phyloP scores from a whole-genome alignment of 495 filamentous ascomycete species.

The Aspergillus ostianus region DNA sequence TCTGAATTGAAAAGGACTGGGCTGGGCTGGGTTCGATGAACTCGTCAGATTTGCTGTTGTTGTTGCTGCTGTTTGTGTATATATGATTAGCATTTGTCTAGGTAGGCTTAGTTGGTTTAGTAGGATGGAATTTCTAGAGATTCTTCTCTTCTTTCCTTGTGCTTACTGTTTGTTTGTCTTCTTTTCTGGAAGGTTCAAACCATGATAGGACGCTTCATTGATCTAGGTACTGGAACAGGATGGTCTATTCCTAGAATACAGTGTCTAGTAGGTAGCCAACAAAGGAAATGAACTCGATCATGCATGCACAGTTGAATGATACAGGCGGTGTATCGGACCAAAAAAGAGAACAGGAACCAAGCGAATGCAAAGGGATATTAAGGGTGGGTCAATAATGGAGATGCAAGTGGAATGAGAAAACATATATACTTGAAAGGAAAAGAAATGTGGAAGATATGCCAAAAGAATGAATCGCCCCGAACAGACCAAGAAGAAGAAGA shows the following conservation, averaged over 20 bases:
- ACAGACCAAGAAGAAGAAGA: slow-evolving; percentile 2
- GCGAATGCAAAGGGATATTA: not conserved
- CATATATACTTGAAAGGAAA: slow-evolving; percentile 20
- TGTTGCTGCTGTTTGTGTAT: not conserved
- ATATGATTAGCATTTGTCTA: not conserved
- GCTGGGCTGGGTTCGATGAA: not conserved
- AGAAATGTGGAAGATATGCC: not conserved
- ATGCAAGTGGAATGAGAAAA: not conserved
- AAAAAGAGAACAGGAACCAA: slow-evolving; percentile 6
- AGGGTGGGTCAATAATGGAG: not conserved
- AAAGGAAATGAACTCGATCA: slow-evolving; percentile 8
- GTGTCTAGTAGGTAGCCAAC: slow-evolving; percentile 12
- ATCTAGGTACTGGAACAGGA: slow-evolving; percentile 1
- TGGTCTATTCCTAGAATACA: slow-evolving; percentile 21
- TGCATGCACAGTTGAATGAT: not conserved
- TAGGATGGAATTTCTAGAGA: slow-evolving; percentile 1
- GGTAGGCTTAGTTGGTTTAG: not conserved
- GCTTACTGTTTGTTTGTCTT: too few species aligned
- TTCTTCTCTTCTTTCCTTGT: not conserved
- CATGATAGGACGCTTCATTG: slow-evolving; percentile 2
- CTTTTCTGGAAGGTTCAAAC: too few species aligned
- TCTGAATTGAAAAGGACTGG: not conserved
- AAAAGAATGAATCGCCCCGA: not conserved
- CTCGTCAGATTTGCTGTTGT: not conserved
- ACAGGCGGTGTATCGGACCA: not conserved